Evolutionary conservation across 192 early-diverging fungal genomes (phyloP).

Genomic region (Mortierella antarctica): DNA sequence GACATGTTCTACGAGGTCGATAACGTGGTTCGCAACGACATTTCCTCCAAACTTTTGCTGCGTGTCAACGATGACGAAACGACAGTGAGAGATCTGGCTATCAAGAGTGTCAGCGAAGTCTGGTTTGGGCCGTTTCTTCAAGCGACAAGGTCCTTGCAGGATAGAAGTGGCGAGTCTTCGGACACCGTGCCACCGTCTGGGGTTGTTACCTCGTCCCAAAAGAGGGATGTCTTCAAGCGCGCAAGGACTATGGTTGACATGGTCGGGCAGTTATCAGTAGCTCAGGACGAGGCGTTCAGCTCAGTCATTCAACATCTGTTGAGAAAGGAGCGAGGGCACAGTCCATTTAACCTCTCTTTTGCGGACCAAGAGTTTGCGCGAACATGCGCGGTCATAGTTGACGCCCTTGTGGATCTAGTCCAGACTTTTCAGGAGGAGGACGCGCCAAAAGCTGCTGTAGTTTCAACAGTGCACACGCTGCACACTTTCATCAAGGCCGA

Average conservation of each 20-base stretch:
- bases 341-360: neutral
- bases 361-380: constrained; percentile 19
- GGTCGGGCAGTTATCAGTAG: constrained; percentile 14
- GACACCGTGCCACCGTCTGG: neutral
- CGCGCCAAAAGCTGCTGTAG: constrained; percentile 23
- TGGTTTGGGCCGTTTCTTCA: constrained; percentile 26
- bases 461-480: constrained; percentile 30
- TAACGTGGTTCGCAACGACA: constrained; percentile 68
- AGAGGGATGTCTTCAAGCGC: constrained; percentile 23
- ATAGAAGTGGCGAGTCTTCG: neutral
- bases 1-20: constrained; percentile 74
- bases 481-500: constrained; percentile 26
- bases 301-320: constrained; percentile 21
- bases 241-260: constrained; percentile 28
- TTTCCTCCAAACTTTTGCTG: constrained; percentile 75
- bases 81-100: constrained; percentile 32
- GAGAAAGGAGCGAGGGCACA: constrained; percentile 15
- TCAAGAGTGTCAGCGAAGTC: constrained; percentile 34
- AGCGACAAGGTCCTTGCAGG: neutral
- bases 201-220: constrained; percentile 14
- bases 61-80: constrained; percentile 75
- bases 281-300: constrained; percentile 24
- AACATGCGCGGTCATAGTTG: constrained; percentile 25
- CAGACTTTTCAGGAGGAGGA: constrained; percentile 45
- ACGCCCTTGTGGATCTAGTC: constrained; percentile 35